Base-by-base conservation (phyloP, 306 rosid genomes). In the Acacia confusa region DNA sequence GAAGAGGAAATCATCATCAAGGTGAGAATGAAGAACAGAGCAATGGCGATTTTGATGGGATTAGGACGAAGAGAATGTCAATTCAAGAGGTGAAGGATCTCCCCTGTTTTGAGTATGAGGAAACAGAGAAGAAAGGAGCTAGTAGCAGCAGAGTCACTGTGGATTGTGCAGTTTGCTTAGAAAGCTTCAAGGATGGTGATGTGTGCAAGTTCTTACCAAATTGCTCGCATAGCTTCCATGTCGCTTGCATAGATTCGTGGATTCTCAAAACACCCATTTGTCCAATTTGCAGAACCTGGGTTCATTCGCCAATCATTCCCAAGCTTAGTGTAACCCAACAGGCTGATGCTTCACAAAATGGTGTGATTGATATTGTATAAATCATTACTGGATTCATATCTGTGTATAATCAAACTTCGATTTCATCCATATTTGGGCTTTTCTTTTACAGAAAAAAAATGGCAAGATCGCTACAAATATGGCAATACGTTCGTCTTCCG, bases 151-250 rank as follows among this genome's bases (percentile, higher is more conserved):
- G 4, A n/a, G 27, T n/a, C 5, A 57, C 76, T 0, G 86, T 79
- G 61, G 92, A 88, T 4, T 92, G 97, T 81, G 92, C 89, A 19
- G 89, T 92, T 73, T 92, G 97, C 69, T 84, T 90, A 74, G 94
- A 90, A 80, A 86, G 38, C 47, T 90, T 88, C 77, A 80, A 87
- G 86, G 84, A 43, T 77, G 94, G 94, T 69, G 94, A 92, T 64
- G 58, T 47, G 32, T 92, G 97, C 53, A 87, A 94, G 43, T 48
- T 90, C 70, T 83, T 90, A 84, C 94, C 97, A 0, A 69, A 79
- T 20, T 92, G 94, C 68, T 78, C 77, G 30, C 94, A 92, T 66
- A 85, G 84, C 43, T 90, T 90, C 60, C 97, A 92, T 77, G 87
- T 87, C 11, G 83, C 78, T 0, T 92, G 97, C 10, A 92, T 92